phyloP scores from a whole-genome alignment of 371 early-diverging fungal genomes.

The Mortierella sp. region DNA sequence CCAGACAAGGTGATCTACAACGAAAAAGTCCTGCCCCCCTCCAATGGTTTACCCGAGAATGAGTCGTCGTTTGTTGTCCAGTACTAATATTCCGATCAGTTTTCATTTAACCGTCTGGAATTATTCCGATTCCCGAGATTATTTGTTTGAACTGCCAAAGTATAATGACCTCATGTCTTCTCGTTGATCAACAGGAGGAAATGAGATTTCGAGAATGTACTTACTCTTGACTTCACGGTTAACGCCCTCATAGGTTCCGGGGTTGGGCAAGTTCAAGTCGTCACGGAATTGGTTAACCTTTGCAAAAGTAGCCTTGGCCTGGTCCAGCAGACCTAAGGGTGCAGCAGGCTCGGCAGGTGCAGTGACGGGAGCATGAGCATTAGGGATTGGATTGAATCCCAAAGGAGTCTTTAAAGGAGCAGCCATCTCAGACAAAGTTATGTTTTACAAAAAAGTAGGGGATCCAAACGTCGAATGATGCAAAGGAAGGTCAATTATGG shows the following conservation, averaged over 20 bases:
- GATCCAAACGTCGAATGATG: too few species aligned
- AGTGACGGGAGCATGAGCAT: conserved; percentile 8
- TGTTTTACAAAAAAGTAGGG: too few species aligned
- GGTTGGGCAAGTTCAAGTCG: conserved; percentile 81
- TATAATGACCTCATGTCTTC: background rate
- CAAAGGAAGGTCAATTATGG: too few species aligned
- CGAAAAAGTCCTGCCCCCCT: too few species aligned
- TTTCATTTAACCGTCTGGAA: background rate
- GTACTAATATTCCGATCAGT: background rate
- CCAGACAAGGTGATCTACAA: too few species aligned
- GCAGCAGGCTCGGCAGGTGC: conserved; percentile 18
- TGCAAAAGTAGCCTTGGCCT: conserved; percentile 37
- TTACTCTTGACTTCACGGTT: conserved; percentile 89
- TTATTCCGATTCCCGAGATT: background rate
- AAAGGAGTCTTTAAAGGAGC: conserved; percentile 48
- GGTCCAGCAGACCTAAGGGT: conserved; percentile 32
- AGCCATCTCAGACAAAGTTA: conserved; percentile 17
- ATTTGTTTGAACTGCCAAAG: background rate
- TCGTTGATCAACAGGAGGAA: background rate
- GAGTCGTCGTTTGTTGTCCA: too few species aligned
- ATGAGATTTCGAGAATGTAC: conserved; percentile 10
- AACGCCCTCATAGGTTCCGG: conserved; percentile 89
- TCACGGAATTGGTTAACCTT: conserved; percentile 44
- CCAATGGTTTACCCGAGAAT: too few species aligned
- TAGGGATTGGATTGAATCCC: conserved; percentile 48